Base-by-base conservation (phyloP, 2,329 filamentous ascomycete species). In the Aspergillus brasiliensis region DNA sequence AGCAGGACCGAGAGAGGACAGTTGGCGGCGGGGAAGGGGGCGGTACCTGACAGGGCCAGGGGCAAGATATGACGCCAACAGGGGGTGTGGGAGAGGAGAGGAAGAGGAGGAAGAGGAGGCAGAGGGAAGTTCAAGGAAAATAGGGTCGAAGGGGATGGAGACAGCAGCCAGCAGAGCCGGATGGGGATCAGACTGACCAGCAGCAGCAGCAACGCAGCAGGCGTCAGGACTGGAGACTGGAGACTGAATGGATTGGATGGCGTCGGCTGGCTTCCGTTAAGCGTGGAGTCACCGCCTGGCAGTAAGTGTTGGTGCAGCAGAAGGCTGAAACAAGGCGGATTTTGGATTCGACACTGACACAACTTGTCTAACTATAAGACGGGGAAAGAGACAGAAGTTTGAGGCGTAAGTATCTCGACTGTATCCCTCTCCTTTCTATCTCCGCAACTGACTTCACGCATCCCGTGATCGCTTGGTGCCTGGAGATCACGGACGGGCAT, bases 1-100 rank as follows among this genome's bases (percentile, higher is more conserved):
- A 40, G 46, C 61, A 38, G 48, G 59, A 60, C 37, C 5, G 42
- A 37, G 51, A 58, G 62, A 65, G 62, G 64, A 65, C 65, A 68
- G 64, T 64, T 67, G 66, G 65, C 65, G 64, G 66, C 62, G 65
- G 65, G 61, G 63, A 64, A 51, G 57, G 53, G 58, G 60, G 63
- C 53, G 60, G 62, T 63, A 61, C 60, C 61, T 62, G 64, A 61
- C 51, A 52, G 47, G 55, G 38, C 23, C 21, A 44, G 25, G 21
- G 46, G 55, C 19, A 53, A 53, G 38, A 49, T 48, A 34, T 34
- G 11, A 34, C 31, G 31, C 31, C 31, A 34, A 34, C 31, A 34
- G 11, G 31, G 31, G 27, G 31, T 10, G 31, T 17, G 44, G 44
- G 51, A 49, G 23, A 51, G 44, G 44, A 38, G 13, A 21, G 23